phyloP scores from a whole-genome alignment of 2,329 filamentous ascomycete species.

The Metarhizium album region DNA sequence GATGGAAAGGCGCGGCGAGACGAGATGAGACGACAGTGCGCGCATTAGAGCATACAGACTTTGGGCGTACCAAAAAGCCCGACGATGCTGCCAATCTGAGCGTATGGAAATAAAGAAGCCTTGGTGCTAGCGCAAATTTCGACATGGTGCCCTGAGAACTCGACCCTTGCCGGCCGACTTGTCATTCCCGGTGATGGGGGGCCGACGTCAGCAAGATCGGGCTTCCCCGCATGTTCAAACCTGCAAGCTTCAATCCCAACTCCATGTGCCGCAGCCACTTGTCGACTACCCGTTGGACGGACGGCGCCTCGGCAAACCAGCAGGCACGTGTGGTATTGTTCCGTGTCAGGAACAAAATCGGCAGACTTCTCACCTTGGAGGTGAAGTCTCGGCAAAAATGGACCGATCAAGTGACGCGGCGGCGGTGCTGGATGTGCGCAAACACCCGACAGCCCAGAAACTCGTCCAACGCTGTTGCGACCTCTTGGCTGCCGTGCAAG shows the following conservation, averaged over 20 bases:
- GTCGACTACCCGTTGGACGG: background rate
- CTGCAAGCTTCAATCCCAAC: too few species aligned
- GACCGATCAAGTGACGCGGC: background rate
- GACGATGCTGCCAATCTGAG: too few species aligned
- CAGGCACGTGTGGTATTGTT: background rate
- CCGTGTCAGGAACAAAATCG: background rate
- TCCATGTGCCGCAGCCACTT: background rate
- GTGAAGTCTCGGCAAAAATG: background rate
- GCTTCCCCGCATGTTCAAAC: background rate
- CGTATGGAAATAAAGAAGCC: background rate
- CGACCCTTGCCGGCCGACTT: background rate
- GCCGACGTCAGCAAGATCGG: background rate
- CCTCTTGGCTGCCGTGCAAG: constrained; percentile 20
- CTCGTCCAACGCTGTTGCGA: constrained; percentile 18
- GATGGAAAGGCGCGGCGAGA: background rate
- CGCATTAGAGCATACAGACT: too few species aligned
- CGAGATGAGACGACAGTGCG: background rate
- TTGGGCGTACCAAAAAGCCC: too few species aligned
- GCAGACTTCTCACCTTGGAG: background rate
- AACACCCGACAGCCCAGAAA: constrained; percentile 18
- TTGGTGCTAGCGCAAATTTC: background rate
- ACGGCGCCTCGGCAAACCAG: background rate
- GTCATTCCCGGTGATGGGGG: background rate
- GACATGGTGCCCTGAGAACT: background rate
- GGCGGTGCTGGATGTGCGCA: constrained; percentile 6